These are phyloP conservation scores for Picochlorum sp. DNA, from an alignment of 139 green algal species.

Conservation along the genomic window DNA sequence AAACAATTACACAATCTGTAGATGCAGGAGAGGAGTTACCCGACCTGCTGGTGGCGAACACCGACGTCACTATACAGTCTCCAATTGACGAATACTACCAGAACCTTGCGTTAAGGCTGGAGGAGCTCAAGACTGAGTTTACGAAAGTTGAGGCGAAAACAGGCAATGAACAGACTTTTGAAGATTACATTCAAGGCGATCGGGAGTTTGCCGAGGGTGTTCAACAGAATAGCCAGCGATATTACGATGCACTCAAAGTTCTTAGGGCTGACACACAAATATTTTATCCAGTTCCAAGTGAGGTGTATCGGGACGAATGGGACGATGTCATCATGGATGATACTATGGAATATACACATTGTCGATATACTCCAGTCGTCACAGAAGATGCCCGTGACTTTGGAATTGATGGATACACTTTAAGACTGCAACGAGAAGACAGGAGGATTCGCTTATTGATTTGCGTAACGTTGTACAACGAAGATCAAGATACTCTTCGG, in stretches of 20 bases:
- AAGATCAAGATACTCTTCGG: slow-evolving; percentile 35
- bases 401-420: slow-evolving; percentile 33
- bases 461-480: slow-evolving; percentile 37
- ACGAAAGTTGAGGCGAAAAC: slow-evolving; percentile 5
- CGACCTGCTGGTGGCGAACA: slow-evolving; percentile 9
- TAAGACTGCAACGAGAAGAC: slow-evolving; percentile 28
- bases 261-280: slow-evolving; percentile 19
- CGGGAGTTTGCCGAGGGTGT: slow-evolving; percentile 7
- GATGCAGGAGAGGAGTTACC: background rate
- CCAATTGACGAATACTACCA: slow-evolving; percentile 19
- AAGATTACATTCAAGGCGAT: slow-evolving; percentile 14
- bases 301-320: slow-evolving; percentile 33
- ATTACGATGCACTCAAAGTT: slow-evolving; percentile 14
- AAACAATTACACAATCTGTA: background rate
- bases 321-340: slow-evolving; percentile 34
- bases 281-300: slow-evolving; percentile 27
- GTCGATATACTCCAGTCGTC: slow-evolving; percentile 31
- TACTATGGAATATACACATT: slow-evolving; percentile 30
- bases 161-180: slow-evolving; percentile 10
- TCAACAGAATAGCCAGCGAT: slow-evolving; percentile 9
- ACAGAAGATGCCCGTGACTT: slow-evolving; percentile 35
- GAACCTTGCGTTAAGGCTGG: slow-evolving; percentile 3
- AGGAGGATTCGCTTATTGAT: slow-evolving; percentile 33
- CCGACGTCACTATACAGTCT: slow-evolving; percentile 6
- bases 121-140: slow-evolving; percentile 12